Percentiles rank a stretch among this genome's conserved stretches.
Conservation (phyloP, 768 basidiomycete genomes). For the Gloeopeniophorella convolvens region DNA sequence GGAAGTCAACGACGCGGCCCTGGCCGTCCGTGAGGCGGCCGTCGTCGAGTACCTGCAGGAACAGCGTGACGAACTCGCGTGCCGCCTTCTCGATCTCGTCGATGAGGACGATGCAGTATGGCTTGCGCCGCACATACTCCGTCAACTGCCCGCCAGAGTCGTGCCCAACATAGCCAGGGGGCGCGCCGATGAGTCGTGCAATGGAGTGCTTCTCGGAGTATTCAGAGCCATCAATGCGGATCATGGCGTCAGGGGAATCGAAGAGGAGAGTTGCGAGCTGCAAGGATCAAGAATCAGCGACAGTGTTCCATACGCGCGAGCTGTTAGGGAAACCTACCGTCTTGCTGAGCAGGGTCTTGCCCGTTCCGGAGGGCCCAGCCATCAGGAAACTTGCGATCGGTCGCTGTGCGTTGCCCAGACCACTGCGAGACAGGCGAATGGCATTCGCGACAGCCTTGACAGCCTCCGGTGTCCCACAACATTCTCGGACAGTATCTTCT, state of each 20-base stretch:
- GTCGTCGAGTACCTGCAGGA: slow-evolving; percentile 86
- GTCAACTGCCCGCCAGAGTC: slow-evolving; percentile 88
- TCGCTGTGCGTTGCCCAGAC: slow-evolving; percentile 80
- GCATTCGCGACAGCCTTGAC: slow-evolving; percentile 92
- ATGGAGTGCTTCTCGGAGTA: slow-evolving; percentile 83
- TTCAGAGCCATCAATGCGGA: slow-evolving; percentile 88
- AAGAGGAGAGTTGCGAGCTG: slow-evolving; percentile 87
- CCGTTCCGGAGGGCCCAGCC: slow-evolving; percentile 87
- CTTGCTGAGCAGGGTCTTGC: slow-evolving; percentile 87
- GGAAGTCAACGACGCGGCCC: slow-evolving; percentile 82
- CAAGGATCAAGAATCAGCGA: slow-evolving; percentile 18
- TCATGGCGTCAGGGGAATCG: slow-evolving; percentile 87
- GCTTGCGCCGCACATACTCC: slow-evolving; percentile 87
- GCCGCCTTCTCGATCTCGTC: slow-evolving; percentile 92
- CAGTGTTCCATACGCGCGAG: not conserved
- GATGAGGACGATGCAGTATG: slow-evolving; percentile 80
- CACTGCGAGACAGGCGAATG: slow-evolving; percentile 85
- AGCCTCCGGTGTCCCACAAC: slow-evolving; percentile 91
- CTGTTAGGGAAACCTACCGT: slow-evolving; percentile 46
- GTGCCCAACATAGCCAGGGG: slow-evolving; percentile 89
- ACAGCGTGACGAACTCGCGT: slow-evolving; percentile 57
- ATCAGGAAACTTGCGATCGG: slow-evolving; percentile 93
- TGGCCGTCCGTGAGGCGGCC: slow-evolving; percentile 90
- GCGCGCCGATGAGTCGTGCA: slow-evolving; percentile 63
- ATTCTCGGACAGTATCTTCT: slow-evolving; percentile 66